Percentiles rank a stretch among this genome's conserved stretches.
These are phyloP conservation scores for Bolboschoenus planiculmis DNA, from an alignment of 176 grass and related monocot genomes.

Conservation along the genomic window DNA sequence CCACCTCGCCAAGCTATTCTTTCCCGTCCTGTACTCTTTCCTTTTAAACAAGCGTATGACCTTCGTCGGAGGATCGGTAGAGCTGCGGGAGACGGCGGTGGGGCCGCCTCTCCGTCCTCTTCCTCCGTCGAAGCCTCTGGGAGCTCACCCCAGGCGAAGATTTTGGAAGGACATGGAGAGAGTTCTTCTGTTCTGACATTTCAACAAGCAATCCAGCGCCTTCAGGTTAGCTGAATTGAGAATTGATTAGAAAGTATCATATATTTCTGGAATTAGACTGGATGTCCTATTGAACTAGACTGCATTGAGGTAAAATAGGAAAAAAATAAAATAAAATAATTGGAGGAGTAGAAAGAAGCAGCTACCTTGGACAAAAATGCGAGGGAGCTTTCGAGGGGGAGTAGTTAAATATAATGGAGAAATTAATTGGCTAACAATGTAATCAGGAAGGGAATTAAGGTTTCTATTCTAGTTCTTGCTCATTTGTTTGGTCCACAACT, in stretches of 20 bases:
- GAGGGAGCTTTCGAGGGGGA: not conserved
- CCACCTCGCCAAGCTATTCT: not conserved
- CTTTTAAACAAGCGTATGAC: not conserved
- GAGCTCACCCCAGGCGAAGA: slow-evolving; percentile 2
- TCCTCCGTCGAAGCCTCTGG: not conserved
- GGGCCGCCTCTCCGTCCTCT: not conserved
- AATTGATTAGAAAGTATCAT: not conserved
- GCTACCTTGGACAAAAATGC: not conserved
- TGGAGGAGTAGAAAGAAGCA: not conserved
- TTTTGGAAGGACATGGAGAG: not conserved
- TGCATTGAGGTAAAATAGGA: not conserved
- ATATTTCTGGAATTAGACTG: not conserved
- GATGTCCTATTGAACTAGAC: not conserved
- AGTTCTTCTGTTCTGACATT: slow-evolving; percentile 55
- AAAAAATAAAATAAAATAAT: not conserved
- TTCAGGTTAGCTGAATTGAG: slow-evolving; percentile 43
- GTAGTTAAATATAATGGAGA: not conserved
- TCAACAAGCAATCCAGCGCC: slow-evolving; percentile 95
- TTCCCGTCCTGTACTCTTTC: not conserved
- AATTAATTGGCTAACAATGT: not conserved
- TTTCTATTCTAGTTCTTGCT: not conserved
- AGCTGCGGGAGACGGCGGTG: slow-evolving; percentile 24
- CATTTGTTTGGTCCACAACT: not conserved
- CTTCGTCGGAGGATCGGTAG: not conserved
- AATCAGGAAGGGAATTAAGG: not conserved